These are phyloP conservation scores for Kodamaea arcana DNA, from an alignment of 1,139 yeast genomes.

Conservation along the genomic window DNA sequence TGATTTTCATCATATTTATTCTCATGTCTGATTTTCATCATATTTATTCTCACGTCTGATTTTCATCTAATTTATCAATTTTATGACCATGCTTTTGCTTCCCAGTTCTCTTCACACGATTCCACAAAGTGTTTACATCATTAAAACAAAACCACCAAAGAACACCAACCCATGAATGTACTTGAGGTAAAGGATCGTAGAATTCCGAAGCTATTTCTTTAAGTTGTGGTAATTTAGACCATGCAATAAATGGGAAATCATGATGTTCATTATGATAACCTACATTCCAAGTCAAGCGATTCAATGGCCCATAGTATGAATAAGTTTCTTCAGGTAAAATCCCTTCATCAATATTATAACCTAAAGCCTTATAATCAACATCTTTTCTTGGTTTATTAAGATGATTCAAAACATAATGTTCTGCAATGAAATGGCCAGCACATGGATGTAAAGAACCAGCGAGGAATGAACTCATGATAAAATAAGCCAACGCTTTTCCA, in stretches of 20 bases:
- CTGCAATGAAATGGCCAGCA: conserved; percentile 94
- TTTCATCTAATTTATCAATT: conserved; percentile 18
- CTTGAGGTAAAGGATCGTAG: conserved; percentile 76
- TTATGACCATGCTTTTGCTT: conserved; percentile 36
- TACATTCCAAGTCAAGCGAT: conserved; percentile 81
- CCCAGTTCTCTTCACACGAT: conserved; percentile 68
- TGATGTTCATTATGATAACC: conserved; percentile 95
- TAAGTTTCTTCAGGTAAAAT: conserved; percentile 71
- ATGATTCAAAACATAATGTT: conserved; percentile 71
- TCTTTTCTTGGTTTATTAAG: conserved; percentile 44
- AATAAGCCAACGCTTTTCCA: conserved; percentile 57
- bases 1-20: no score
- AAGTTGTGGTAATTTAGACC: conserved; percentile 73
- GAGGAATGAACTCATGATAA: conserved; percentile 72
- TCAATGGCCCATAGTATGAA: conserved; percentile 81
- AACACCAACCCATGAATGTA: conserved; percentile 75
- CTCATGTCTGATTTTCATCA: no score
- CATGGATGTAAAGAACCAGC: conserved; percentile 94
- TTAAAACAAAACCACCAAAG: conserved; percentile 67
- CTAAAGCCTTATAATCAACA: conserved; percentile 12
- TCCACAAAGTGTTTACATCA: conserved; percentile 68
- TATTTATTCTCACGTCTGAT: no score
- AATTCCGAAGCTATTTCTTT: conserved; percentile 72
- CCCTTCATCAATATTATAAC: conserved; percentile 25
- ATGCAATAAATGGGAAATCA: conserved; percentile 89